Percentiles rank a stretch among this genome's conserved stretches.
Conservation (phyloP, 345 rosid genomes). For the Syzygium aromaticum region DNA sequence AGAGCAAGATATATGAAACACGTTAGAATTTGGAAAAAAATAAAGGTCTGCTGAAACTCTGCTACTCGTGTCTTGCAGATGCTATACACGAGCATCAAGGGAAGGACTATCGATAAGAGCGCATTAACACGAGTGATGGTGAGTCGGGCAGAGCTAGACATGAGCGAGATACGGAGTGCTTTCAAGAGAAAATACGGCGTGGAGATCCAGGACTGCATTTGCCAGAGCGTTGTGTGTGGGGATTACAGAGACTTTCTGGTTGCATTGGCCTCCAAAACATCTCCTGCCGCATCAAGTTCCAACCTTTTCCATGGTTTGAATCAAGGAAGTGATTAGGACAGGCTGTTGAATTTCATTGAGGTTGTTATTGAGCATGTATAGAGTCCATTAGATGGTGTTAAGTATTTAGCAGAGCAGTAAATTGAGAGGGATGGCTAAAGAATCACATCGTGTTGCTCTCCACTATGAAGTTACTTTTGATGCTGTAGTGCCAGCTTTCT, state of each 20-base stretch:
- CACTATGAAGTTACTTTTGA: not conserved
- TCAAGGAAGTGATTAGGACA: not conserved
- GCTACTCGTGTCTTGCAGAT: conserved; percentile 11
- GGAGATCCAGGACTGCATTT: conserved; percentile 35
- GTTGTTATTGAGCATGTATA: not conserved
- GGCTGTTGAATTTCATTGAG: not conserved
- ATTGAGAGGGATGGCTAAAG: not conserved
- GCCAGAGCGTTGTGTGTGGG: conserved; percentile 23
- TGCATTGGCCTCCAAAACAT: conserved; percentile 24
- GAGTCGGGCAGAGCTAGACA: conserved; percentile 48
- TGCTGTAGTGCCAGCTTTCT: not conserved
- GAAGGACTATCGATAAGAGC: conserved; percentile 13
- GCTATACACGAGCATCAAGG: conserved; percentile 24
- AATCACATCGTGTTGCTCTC: not conserved
- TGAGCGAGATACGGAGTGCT: conserved; percentile 28
- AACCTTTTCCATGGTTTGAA: not conserved
- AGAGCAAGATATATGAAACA: not conserved
- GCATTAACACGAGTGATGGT: conserved; percentile 32
- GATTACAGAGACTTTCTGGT: conserved; percentile 50
- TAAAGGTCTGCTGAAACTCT: not conserved
- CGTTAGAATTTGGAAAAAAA: not conserved
- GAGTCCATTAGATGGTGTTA: not conserved
- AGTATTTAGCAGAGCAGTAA: not conserved
- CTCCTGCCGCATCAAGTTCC: not conserved
- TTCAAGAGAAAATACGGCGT: conserved; percentile 32